Percentiles rank a stretch among this genome's conserved stretches.
Evolutionary conservation across 192 early-diverging fungal genomes (phyloP).

Genomic region (Geranomyces variabilis): DNA sequence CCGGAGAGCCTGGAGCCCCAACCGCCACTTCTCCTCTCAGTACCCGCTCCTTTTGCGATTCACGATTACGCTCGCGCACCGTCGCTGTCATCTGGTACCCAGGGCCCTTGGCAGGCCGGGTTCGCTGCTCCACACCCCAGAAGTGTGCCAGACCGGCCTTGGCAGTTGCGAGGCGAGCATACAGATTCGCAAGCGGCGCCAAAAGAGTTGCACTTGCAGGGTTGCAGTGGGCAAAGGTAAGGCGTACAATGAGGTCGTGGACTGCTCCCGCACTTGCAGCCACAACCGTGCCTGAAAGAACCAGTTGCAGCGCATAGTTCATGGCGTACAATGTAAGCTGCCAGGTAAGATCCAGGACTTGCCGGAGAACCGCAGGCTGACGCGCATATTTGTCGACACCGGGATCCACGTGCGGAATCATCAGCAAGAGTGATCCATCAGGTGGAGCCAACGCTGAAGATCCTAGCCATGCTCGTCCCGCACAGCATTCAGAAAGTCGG

Average conservation of each 20-base stretch:
- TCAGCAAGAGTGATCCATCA: background rate
- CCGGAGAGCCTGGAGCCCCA: background rate
- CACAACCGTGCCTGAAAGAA: too few relatives aligned
- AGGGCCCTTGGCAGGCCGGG: too few relatives aligned
- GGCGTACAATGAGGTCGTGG: too few relatives aligned
- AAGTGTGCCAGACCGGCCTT: background rate
- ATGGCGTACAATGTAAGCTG: constrained; percentile 1
- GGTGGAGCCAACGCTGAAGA: background rate
- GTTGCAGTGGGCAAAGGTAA: too few relatives aligned
- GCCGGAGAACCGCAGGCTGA: background rate
- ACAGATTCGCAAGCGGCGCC: background rate
- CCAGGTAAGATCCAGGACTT: constrained; percentile 10
- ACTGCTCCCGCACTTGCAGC: too few relatives aligned
- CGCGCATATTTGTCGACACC: constrained; percentile 7
- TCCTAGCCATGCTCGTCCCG: background rate
- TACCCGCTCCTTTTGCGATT: too few relatives aligned
- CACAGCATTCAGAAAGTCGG: background rate
- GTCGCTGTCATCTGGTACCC: too few relatives aligned
- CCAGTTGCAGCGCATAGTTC: background rate
- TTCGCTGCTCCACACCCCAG: background rate
- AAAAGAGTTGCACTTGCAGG: too few relatives aligned
- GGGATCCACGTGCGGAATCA: constrained; percentile 4
- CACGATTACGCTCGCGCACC: too few relatives aligned
- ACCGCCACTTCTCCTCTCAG: too few relatives aligned
- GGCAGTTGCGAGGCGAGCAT: background rate